A percentile compares a stretch with the other conserved stretches of the same genome.
Evolutionary conservation across 306 rosid genomes (phyloP).

Genomic region (Rosa lucieae): DNA sequence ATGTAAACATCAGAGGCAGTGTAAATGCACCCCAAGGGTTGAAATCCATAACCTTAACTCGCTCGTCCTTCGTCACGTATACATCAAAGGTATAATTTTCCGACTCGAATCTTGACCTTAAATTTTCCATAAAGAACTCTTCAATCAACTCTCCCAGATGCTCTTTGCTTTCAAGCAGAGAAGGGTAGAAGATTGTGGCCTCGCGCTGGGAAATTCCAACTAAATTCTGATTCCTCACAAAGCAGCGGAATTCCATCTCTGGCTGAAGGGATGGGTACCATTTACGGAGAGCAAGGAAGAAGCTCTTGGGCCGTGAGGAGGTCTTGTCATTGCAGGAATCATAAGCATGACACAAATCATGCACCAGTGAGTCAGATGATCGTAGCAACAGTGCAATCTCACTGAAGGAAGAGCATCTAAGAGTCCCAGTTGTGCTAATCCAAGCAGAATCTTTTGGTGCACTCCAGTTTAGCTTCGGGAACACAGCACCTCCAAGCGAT

Average conservation of each 20-base stretch:
- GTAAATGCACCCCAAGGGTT: slow-evolving; percentile 81
- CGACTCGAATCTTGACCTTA: slow-evolving; percentile 48
- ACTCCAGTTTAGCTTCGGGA: slow-evolving; percentile 87
- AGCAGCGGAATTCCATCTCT: slow-evolving; percentile 82
- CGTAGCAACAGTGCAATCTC: slow-evolving; percentile 70
- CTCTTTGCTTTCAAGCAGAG: slow-evolving; percentile 43
- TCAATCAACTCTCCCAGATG: slow-evolving; percentile 30
- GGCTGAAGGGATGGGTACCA: slow-evolving; percentile 68
- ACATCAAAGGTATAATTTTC: slow-evolving; percentile 74
- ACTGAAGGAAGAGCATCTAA: slow-evolving; percentile 57
- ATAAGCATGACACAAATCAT: slow-evolving; percentile 77
- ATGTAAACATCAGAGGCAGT: slow-evolving; percentile 62
- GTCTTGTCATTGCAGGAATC: slow-evolving; percentile 65
- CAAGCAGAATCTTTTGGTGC: slow-evolving; percentile 88
- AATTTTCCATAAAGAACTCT: slow-evolving; percentile 40
- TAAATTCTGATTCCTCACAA: slow-evolving; percentile 44
- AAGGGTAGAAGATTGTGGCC: slow-evolving; percentile 73
- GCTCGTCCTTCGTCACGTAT: slow-evolving; percentile 49
- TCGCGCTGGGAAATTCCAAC: slow-evolving; percentile 74
- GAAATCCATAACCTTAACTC: slow-evolving; percentile 72
- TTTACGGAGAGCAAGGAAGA: slow-evolving; percentile 69
- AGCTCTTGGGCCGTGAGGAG: slow-evolving; percentile 48
- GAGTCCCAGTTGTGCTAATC: slow-evolving; percentile 60
- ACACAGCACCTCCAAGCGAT: slow-evolving; percentile 71
- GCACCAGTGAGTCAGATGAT: slow-evolving; percentile 76